phyloP scores from a whole-genome alignment of 192 early-diverging fungal species.

The Pilaira anomala region DNA sequence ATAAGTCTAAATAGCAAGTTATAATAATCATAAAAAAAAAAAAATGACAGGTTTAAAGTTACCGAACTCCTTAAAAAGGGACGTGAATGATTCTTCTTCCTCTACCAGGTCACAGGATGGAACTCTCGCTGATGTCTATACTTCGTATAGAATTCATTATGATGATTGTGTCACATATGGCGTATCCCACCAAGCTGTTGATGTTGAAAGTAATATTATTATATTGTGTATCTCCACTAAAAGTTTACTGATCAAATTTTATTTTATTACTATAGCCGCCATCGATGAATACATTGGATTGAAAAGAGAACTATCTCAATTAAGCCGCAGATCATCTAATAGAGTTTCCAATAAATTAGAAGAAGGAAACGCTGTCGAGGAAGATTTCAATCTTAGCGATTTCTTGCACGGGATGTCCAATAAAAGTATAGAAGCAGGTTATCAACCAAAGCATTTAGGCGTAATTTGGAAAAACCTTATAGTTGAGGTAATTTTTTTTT shows the following conservation, averaged over 20 bases:
- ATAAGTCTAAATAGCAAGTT: no score
- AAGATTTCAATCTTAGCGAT: conserved; percentile 29
- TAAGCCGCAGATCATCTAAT: conserved; percentile 25
- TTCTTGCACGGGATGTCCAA: conserved; percentile 25
- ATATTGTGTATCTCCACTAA: not conserved
- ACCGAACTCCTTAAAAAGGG: no score
- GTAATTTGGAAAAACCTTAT: conserved; percentile 32
- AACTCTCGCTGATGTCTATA: no score
- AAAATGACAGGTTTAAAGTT: no score
- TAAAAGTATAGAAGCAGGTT: conserved; percentile 9
- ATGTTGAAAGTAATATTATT: conserved; percentile 4
- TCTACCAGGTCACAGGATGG: no score
- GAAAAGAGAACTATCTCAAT: conserved; percentile 21
- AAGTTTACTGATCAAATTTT: conserved; percentile 3
- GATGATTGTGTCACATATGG: not conserved
- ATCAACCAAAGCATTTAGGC: conserved; percentile 21
- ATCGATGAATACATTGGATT: conserved; percentile 24
- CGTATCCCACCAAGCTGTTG: not conserved
- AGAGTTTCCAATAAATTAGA: conserved; percentile 9
- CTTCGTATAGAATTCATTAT: no score
- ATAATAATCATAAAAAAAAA: no score
- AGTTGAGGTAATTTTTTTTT: conserved; percentile 15
- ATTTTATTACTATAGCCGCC: conserved; percentile 18
- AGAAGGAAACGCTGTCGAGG: conserved; percentile 20
- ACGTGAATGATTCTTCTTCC: no score